These are phyloP conservation scores for Tolypocladium tropicale DNA, from an alignment of 2,329 filamentous ascomycete genomes.

Conservation along the genomic window DNA sequence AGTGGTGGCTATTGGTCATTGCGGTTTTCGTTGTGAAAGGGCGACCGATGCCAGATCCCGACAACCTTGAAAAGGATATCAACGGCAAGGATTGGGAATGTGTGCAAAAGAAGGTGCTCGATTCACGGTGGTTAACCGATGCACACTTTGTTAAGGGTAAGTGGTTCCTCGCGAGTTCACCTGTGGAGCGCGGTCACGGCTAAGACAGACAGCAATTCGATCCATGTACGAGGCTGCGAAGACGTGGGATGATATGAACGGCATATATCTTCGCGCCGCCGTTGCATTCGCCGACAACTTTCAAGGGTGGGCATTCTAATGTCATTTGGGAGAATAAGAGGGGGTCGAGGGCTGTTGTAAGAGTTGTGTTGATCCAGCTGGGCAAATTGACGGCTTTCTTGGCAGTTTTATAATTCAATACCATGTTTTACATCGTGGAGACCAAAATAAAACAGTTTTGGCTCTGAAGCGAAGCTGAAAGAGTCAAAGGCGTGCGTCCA, in stretches of 20 bases:
- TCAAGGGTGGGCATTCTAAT: conserved; percentile 48
- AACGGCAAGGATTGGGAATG: conserved; percentile 65
- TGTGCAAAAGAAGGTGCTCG: conserved; percentile 61
- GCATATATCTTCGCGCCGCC: conserved; percentile 57
- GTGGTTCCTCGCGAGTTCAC: not conserved
- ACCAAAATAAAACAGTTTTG: too few species aligned
- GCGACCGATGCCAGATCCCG: conserved; percentile 61
- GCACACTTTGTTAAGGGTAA: conserved; percentile 77
- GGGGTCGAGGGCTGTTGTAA: not conserved
- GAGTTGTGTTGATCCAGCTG: not conserved
- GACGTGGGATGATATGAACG: conserved; percentile 63
- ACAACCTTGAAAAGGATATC: conserved; percentile 49
- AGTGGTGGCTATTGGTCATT: conserved; percentile 84
- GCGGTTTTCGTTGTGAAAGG: conserved; percentile 67
- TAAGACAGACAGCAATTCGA: conserved; percentile 44
- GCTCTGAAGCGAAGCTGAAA: not conserved
- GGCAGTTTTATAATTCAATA: not conserved
- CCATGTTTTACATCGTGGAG: not conserved
- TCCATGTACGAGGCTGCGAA: conserved; percentile 64
- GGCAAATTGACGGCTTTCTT: not conserved
- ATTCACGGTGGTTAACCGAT: conserved; percentile 58
- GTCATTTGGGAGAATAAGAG: not conserved
- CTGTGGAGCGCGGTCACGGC: not conserved
- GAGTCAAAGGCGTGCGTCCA: not conserved
- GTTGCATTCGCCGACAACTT: conserved; percentile 67